Evolutionary conservation across 208 protist species (phyloP).

Genomic region (Crithidia acanthocephali): DNA sequence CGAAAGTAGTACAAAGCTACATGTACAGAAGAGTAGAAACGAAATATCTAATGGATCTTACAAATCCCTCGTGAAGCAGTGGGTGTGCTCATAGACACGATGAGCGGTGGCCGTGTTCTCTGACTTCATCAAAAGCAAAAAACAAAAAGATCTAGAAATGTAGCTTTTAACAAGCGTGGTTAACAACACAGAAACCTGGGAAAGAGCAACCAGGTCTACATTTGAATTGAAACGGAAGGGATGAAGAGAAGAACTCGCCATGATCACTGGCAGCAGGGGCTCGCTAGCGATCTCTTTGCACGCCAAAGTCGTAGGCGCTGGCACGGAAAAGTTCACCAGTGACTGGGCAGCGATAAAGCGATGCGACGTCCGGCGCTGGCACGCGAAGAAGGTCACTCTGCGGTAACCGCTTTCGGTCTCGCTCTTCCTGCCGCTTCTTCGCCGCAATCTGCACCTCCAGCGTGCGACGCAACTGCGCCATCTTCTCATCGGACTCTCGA

Average conservation of each 20-base stretch:
- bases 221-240: not conserved
- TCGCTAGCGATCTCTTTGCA: slow-evolving; percentile 2
- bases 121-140: too few species aligned
- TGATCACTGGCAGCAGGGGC: too few species aligned
- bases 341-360: slow-evolving; percentile 73
- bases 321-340: slow-evolving; percentile 55
- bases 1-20: too few species aligned
- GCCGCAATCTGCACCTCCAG: slow-evolving; percentile 29
- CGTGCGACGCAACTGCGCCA: slow-evolving; percentile 17
- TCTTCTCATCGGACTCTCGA: slow-evolving; percentile 16
- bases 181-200: too few species aligned
- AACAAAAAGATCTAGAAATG: too few species aligned
- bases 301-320: slow-evolving; percentile 59
- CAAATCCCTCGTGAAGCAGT: too few species aligned
- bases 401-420: not conserved
- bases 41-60: too few species aligned
- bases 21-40: too few species aligned
- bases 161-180: too few species aligned
- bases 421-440: slow-evolving; percentile 11
- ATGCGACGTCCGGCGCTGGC: slow-evolving; percentile 17
- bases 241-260: not conserved
- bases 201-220: too few species aligned
- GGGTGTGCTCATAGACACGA: too few species aligned
- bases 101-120: too few species aligned
- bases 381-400: slow-evolving; percentile 2